Percentiles rank a stretch among this genome's conserved stretches.
Conservation (phyloP, 768 basidiomycete genomes). For the Rhizopogon vesiculosus region DNA sequence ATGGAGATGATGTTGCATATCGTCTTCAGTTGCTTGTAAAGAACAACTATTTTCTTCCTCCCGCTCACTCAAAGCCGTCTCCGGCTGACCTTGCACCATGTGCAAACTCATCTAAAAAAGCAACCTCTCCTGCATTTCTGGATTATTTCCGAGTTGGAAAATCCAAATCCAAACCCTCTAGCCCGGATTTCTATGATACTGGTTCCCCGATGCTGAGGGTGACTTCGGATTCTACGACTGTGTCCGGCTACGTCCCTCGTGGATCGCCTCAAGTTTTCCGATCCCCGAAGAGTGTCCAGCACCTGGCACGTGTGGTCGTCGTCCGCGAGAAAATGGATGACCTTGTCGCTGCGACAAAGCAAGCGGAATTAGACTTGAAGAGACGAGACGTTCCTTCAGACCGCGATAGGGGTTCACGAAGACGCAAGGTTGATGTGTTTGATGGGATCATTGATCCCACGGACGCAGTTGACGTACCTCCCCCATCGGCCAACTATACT, state of each 20-base stretch:
- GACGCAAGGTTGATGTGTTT: constrained; percentile 30
- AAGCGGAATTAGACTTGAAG: constrained; percentile 71
- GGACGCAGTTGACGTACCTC: constrained; percentile 76
- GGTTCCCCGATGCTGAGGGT: constrained; percentile 51
- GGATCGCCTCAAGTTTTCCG: constrained; percentile 33
- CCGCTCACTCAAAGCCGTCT: constrained; percentile 79
- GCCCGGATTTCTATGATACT: constrained; percentile 37
- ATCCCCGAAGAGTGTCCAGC: constrained; percentile 27
- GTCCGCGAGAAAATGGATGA: constrained; percentile 80
- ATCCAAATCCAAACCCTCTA: constrained; percentile 59
- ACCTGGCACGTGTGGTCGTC: constrained; percentile 67
- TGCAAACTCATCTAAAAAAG: constrained; percentile 35
- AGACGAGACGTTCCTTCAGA: constrained; percentile 44
- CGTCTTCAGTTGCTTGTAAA: constrained; percentile 79
- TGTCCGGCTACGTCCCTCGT: constrained; percentile 36
- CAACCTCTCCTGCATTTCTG: constrained; percentile 47
- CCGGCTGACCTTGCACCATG: constrained; percentile 55
- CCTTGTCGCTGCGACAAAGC: constrained; percentile 62
- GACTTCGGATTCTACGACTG: constrained; percentile 59
- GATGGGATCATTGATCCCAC: constrained; percentile 78
- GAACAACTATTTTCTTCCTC: constrained; percentile 86
- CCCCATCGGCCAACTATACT: constrained; percentile 60
- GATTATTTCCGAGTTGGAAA: constrained; percentile 70
- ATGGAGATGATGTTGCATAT: constrained; percentile 79
- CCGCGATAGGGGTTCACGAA: constrained; percentile 36